Evolutionary conservation across 2,329 filamentous ascomycete species (phyloP).

Genomic region (Helicocarpus griseus): DNA sequence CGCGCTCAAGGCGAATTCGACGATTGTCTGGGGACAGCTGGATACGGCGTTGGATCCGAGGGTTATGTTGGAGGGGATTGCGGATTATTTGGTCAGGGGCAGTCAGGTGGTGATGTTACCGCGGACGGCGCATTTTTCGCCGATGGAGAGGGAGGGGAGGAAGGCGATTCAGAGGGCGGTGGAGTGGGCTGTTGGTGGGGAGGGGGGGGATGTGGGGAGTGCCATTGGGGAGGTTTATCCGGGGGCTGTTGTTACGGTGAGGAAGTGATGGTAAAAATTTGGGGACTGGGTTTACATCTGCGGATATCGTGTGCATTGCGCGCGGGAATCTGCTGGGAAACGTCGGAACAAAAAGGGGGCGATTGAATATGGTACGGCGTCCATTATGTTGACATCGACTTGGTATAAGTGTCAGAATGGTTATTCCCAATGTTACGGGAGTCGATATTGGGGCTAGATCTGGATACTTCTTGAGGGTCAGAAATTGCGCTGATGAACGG

Average conservation of each 20-base stretch:
- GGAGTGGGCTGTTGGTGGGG: constrained; percentile 30
- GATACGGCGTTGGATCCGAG: constrained; percentile 43
- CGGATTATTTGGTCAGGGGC: constrained; percentile 39
- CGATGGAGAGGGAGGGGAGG: constrained; percentile 37
- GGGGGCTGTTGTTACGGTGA: constrained; percentile 21
- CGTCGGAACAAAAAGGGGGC: no score
- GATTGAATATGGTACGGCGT: no score
- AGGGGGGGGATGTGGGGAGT: constrained; percentile 25
- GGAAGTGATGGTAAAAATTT: constrained; percentile 19
- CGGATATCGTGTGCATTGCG: neutral
- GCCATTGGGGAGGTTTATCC: constrained; percentile 24
- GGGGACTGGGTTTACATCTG: neutral
- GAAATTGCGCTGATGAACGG: no score
- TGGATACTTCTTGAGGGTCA: no score
- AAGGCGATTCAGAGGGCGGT: constrained; percentile 33
- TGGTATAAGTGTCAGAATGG: no score
- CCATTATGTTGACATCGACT: no score
- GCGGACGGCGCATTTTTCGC: constrained; percentile 45
- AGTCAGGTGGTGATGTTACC: constrained; percentile 44
- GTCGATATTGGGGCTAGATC: no score
- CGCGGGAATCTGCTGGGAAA: no score
- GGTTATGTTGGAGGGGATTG: constrained; percentile 44
- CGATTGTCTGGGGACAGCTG: constrained; percentile 44
- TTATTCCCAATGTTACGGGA: no score
- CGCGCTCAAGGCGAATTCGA: constrained; percentile 42